Base-by-base conservation (phyloP, 2,329 filamentous ascomycete genomes). In the Microdochium trichocladiopsis region DNA sequence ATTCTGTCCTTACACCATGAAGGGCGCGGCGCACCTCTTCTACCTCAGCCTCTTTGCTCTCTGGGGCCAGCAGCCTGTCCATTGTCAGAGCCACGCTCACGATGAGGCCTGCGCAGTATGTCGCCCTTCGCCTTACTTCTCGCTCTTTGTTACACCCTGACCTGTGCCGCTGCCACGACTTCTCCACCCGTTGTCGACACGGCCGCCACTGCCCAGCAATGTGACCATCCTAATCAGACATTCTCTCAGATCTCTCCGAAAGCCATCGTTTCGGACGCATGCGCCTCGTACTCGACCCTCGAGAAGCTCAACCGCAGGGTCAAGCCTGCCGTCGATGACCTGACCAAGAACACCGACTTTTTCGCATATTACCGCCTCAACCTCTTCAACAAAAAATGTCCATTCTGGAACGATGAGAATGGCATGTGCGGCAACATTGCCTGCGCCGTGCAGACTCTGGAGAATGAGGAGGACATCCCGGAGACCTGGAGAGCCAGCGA, bases 291-390 rank as follows among this genome's bases (percentile, higher is more conserved):
- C 71, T 85, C 86, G 52, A 91, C 90, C 36, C 87, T 99, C 69
- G 92, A 99, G 66, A 75, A 78, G 41, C 77, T 99, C 51, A 99
- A 97, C 71, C 71, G 77, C 59, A 80, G 83, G 55, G 78, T 96
- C 56, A 85, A 86, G 61, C 88, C 91, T 18, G 81, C 84, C 50
- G 74, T 99, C 60, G 81, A 89, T 62, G 86, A 89, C 52, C 82
- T 99, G 47, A 95, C 90, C 0, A 83, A 83, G 61, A 84, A 88
- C 51, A 95, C 93, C 68, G 94, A 99, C 71, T 99, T 96, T 79
- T 99, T 99, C 72, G 93, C 93, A 51, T 91, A 97, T 71, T 99
- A 97, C 74, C 87, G 94, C 53, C 75, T 99, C 47, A 97, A 96
- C 68, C 80, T 99, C 21, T 99, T 90, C 71, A 88, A 95, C 70